These are phyloP conservation scores for Leishmania tarentolae DNA, from an alignment of 208 protist genomes.

Conservation along the genomic window DNA sequence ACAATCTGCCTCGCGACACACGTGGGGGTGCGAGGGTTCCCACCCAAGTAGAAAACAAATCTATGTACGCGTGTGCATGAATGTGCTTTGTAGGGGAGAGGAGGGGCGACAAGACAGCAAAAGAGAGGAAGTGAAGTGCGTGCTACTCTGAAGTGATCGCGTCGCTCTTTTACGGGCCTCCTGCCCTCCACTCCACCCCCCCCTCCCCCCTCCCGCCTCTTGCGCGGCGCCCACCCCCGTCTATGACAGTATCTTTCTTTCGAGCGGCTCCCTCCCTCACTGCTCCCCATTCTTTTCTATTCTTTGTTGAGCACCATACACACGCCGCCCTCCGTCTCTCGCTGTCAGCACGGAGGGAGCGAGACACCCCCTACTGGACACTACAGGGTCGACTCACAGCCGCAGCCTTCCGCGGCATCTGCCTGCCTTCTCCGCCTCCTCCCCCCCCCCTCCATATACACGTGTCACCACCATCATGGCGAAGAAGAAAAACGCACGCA, in stretches of 20 bases:
- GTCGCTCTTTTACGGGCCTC: no score
- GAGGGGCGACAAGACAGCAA: no score
- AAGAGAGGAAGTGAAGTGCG: no score
- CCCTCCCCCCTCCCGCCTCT: no score
- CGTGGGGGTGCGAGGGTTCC: no score
- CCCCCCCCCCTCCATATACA: not conserved
- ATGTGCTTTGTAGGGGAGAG: no score
- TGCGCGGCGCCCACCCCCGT: not conserved
- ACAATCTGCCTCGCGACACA: not conserved
- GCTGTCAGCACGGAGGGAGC: not conserved
- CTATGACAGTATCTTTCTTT: not conserved
- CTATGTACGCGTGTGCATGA: no score
- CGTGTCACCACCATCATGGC: conserved; percentile 17
- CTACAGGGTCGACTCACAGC: not conserved
- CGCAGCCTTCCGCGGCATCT: not conserved
- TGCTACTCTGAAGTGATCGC: not conserved
- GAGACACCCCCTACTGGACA: not conserved
- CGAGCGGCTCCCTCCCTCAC: not conserved
- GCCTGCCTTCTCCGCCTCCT: not conserved
- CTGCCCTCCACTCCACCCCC: no score
- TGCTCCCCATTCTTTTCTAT: not conserved
- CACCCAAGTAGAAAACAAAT: no score
- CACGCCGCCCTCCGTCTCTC: not conserved
- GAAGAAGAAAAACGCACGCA: conserved; percentile 25
- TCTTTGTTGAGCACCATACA: not conserved